Conservation (phyloP, 2,329 filamentous ascomycete genomes). For the Botryotinia calthae region DNA sequence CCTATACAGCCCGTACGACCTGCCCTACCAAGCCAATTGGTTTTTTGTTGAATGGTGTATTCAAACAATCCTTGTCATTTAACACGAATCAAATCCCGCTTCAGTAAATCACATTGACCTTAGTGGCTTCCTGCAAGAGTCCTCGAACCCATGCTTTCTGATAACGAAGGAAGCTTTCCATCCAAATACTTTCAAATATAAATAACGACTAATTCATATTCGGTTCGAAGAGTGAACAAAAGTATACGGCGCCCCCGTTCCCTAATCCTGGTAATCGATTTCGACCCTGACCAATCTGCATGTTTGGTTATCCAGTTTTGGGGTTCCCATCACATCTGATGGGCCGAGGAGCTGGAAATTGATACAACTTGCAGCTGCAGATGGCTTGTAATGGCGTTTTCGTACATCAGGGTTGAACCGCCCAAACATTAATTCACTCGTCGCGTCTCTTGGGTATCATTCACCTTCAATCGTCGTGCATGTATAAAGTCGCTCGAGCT, state of each 20-base stretch:
- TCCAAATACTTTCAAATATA: neutral
- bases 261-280: neutral
- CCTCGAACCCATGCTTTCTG: conserved; percentile 3
- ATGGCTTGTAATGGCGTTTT: conserved; percentile 12
- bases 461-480: neutral
- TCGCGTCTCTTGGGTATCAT: neutral
- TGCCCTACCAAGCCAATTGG: neutral
- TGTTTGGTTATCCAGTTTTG: neutral
- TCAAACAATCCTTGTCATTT: neutral
- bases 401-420: neutral
- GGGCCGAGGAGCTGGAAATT: conserved; percentile 21
- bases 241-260: conserved; percentile 1
- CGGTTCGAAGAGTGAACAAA: neutral
- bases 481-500: conserved; percentile 12
- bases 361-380: conserved; percentile 15
- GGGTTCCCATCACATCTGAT: conserved; percentile 7
- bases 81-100: conserved; percentile 4
- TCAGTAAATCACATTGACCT: neutral
- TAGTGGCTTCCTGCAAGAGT: neutral
- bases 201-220: conserved; percentile 8
- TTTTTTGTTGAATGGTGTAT: neutral
- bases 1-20: neutral
- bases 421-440: conserved; percentile 10
- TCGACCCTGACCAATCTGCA: neutral
- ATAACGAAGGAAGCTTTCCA: neutral